A percentile compares a stretch with the other conserved stretches of the same genome.
Evolutionary conservation across 1,139 yeast genomes (phyloP).

Genomic region (Geotrichum carabidarum): DNA sequence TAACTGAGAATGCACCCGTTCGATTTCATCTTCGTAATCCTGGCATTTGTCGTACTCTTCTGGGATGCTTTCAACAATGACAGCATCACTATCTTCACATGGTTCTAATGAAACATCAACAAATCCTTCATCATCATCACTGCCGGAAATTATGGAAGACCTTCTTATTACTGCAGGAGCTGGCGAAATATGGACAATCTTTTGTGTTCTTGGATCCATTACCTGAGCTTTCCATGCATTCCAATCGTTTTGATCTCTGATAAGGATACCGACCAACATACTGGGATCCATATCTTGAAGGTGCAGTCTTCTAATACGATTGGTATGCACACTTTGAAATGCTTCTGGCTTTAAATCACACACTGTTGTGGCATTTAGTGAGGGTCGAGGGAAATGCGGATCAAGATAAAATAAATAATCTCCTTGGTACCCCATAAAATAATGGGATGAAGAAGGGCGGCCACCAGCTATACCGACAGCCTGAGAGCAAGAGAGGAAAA

Average conservation of each 20-base stretch:
- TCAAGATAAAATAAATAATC: slow-evolving; percentile 71
- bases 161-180: slow-evolving; percentile 28
- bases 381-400: slow-evolving; percentile 73
- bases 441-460: slow-evolving; percentile 86
- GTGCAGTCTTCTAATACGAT: slow-evolving; percentile 53
- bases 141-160: slow-evolving; percentile 31
- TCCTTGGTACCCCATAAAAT: slow-evolving; percentile 78
- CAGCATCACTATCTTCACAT: too few species aligned
- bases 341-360: slow-evolving; percentile 32
- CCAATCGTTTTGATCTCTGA: slow-evolving; percentile 55
- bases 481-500: slow-evolving; percentile 51
- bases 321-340: slow-evolving; percentile 54
- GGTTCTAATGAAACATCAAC: slow-evolving; percentile 41
- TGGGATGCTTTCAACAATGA: slow-evolving; percentile 1
- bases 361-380: too few species aligned
- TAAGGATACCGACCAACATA: slow-evolving; percentile 81
- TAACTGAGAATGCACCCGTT: neutral
- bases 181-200: slow-evolving; percentile 34
- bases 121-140: slow-evolving; percentile 41
- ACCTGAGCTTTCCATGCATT: slow-evolving; percentile 54
- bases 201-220: slow-evolving; percentile 26
- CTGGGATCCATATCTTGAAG: slow-evolving; percentile 82
- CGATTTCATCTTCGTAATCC: slow-evolving; percentile 1
- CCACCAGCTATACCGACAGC: slow-evolving; percentile 97
- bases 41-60: slow-evolving; percentile 6